Evolutionary conservation across 2,329 filamentous ascomycete species (phyloP).

Genomic region (Diaporthe citri): DNA sequence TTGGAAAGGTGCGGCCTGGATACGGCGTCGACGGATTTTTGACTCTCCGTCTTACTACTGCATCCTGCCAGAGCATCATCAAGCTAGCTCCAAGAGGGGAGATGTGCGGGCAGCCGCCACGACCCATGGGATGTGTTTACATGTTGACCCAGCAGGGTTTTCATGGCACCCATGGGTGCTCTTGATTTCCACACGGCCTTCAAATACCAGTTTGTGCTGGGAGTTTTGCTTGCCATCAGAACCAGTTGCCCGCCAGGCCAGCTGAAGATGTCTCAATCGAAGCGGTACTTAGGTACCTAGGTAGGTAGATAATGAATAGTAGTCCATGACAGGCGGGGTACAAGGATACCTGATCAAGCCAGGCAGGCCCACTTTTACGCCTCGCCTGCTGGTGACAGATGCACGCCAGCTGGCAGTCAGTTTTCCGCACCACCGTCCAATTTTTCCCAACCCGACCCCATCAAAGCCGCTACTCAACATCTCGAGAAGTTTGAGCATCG

Average conservation of each 20-base stretch:
- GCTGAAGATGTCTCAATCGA: background rate
- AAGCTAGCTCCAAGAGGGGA: background rate
- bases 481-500: slow-evolving; percentile 37
- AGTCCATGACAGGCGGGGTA: background rate
- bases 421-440: slow-evolving; percentile 20
- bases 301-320: no score
- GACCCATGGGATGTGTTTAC: background rate
- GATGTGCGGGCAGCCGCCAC: background rate
- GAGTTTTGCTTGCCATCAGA: background rate
- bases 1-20: background rate
- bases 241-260: background rate
- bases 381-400: background rate
- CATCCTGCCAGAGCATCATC: background rate
- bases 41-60: background rate
- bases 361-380: background rate
- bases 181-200: background rate
- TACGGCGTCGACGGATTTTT: background rate
- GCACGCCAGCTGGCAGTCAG: background rate
- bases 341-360: background rate
- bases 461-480: slow-evolving; percentile 26
- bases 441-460: slow-evolving; percentile 32
- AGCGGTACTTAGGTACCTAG: background rate
- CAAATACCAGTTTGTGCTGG: background rate
- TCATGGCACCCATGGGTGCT: background rate
- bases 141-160: background rate